These are phyloP conservation scores for Ilex aquifolium DNA, from an alignment of 257 asterid genomes.

Conservation along the genomic window DNA sequence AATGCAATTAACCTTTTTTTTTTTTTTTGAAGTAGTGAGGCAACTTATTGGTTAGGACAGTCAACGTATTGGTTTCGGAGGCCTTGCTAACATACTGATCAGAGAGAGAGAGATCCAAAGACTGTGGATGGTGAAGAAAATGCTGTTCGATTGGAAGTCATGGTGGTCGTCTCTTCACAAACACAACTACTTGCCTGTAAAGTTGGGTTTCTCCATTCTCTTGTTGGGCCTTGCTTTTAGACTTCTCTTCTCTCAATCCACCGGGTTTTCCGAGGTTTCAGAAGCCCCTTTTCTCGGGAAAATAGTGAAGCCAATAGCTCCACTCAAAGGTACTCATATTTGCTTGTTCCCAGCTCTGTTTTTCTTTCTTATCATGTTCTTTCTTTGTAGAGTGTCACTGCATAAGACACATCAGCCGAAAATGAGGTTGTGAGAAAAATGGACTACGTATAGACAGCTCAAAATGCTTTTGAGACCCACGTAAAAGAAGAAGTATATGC, in stretches of 20 bases:
- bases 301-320: slow-evolving; percentile 12
- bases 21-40: too few species aligned
- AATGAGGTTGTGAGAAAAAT: too few species aligned
- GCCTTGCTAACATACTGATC: background rate
- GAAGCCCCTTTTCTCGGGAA: slow-evolving; percentile 29
- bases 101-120: background rate
- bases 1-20: too few species aligned
- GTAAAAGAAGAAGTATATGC: too few species aligned
- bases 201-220: slow-evolving; percentile 49
- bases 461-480: too few species aligned
- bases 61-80: too few species aligned
- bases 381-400: too few species aligned
- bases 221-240: slow-evolving; percentile 49
- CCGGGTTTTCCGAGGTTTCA: slow-evolving; percentile 30
- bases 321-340: slow-evolving; percentile 36
- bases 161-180: slow-evolving; percentile 40
- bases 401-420: too few species aligned
- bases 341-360: background rate
- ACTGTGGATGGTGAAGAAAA: slow-evolving; percentile 27
- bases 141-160: slow-evolving; percentile 35
- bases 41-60: too few species aligned
- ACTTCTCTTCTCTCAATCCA: slow-evolving; percentile 44
- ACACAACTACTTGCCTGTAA: slow-evolving; percentile 39
- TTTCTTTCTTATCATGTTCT: background rate
- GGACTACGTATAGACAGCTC: too few species aligned